phyloP scores from a whole-genome alignment of 2,329 filamentous ascomycete genomes.

The Pestalotiopsis sp. region DNA sequence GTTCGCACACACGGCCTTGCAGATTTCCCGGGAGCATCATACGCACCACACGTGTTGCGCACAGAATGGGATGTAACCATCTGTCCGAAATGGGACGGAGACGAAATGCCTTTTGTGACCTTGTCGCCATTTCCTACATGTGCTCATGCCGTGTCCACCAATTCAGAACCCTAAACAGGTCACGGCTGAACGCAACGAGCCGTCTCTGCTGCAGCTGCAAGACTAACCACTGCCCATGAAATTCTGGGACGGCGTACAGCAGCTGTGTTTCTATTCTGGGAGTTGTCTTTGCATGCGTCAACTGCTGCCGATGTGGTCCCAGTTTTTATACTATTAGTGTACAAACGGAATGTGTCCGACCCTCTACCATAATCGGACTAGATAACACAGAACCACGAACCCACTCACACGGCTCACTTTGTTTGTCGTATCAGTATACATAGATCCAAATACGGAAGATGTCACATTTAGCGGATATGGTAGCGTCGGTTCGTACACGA shows the following conservation, averaged over 20 bases:
- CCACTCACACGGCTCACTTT: not conserved
- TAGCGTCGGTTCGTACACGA: not conserved
- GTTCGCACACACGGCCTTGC: not conserved
- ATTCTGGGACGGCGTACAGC: too few relatives aligned
- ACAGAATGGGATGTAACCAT: slow-evolving; percentile 6
- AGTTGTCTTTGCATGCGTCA: too few relatives aligned
- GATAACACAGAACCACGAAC: too few relatives aligned
- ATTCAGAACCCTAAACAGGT: not conserved
- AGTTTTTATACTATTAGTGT: too few relatives aligned
- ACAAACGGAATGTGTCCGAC: too few relatives aligned
- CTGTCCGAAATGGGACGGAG: not conserved
- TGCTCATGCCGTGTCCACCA: not conserved
- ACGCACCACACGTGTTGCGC: slow-evolving; percentile 3
- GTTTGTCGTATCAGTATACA: not conserved
- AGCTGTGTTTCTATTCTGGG: too few relatives aligned
- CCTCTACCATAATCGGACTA: too few relatives aligned
- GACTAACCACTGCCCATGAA: not conserved
- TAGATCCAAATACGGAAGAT: not conserved
- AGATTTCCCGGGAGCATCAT: not conserved
- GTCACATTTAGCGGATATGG: not conserved
- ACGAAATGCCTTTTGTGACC: not conserved
- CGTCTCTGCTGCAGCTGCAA: not conserved
- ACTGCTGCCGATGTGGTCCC: too few relatives aligned
- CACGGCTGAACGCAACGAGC: not conserved
- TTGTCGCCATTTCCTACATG: not conserved